Evolutionary conservation across 768 basidiomycete genomes (phyloP).

Genomic region (Xerocomellus chrysenteron): DNA sequence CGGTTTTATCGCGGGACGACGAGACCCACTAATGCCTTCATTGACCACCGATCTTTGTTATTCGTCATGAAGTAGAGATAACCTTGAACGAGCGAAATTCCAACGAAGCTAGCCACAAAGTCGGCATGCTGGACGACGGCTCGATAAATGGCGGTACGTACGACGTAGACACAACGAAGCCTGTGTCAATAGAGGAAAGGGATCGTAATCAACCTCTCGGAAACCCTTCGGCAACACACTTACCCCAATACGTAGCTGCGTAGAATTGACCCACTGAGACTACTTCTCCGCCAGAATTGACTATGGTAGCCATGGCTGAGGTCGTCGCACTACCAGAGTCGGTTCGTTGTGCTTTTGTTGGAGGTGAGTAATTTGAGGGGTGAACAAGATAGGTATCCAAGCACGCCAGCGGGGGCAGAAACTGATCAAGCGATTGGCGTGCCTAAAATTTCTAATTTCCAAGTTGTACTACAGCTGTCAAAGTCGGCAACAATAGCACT

Average conservation of each 20-base stretch:
- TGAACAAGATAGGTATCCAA: not conserved
- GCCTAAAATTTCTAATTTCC: too few relatives aligned
- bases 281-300: not conserved
- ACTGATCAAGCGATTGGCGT: too few relatives aligned
- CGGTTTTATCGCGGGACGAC: not conserved
- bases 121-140: not conserved
- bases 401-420: not conserved
- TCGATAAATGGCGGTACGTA: not conserved
- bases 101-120: constrained; percentile 10
- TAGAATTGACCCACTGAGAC: constrained; percentile 9
- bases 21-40: constrained; percentile 15
- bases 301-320: constrained; percentile 3
- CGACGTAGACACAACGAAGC: constrained; percentile 17
- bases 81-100: constrained; percentile 21
- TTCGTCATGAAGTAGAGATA: constrained; percentile 17
- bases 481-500: too few relatives aligned
- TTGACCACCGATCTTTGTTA: constrained; percentile 12
- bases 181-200: not conserved
- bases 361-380: not conserved
- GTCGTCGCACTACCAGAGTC: not conserved
- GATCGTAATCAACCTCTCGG: not conserved
- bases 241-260: constrained; percentile 19
- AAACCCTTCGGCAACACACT: not conserved
- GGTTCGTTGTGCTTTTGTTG: not conserved
- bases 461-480: too few relatives aligned